phyloP scores from a whole-genome alignment of 2,329 filamentous ascomycete genomes.

The Metarhizium sp. region DNA sequence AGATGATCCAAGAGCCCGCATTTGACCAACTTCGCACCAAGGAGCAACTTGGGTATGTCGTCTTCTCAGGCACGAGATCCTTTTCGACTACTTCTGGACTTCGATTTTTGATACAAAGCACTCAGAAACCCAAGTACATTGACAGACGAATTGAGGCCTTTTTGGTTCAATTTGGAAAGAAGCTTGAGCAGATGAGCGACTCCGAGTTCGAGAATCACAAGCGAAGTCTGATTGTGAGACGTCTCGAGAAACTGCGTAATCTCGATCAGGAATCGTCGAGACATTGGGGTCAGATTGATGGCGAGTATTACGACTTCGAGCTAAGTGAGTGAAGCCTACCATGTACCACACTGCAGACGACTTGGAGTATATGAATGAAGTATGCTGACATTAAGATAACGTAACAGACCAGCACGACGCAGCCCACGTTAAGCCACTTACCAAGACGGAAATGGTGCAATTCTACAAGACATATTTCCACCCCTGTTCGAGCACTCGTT shows the following conservation, averaged over 20 bases:
- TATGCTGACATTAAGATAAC: not conserved
- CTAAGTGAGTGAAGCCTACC: constrained; percentile 48
- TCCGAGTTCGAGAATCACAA: constrained; percentile 86
- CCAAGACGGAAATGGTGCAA: constrained; percentile 67
- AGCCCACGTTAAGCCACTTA: constrained; percentile 60
- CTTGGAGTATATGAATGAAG: not conserved
- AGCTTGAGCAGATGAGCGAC: constrained; percentile 66
- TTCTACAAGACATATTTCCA: constrained; percentile 73
- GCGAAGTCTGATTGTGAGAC: constrained; percentile 75
- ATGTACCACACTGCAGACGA: not conserved
- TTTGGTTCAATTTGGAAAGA: constrained; percentile 56
- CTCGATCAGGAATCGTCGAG: constrained; percentile 73
- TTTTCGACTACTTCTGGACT: constrained; percentile 75
- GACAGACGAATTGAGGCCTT: constrained; percentile 85
- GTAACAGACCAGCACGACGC: constrained; percentile 63
- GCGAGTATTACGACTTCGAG: constrained; percentile 84
- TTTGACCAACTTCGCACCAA: constrained; percentile 95
- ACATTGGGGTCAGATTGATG: constrained; percentile 78
- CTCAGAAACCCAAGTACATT: constrained; percentile 73
- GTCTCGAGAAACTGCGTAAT: constrained; percentile 88
- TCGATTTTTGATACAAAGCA: constrained; percentile 87
- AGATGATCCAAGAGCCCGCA: constrained; percentile 85
- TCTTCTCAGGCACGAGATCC: constrained; percentile 69
- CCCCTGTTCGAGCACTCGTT: constrained; percentile 60
- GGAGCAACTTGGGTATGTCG: constrained; percentile 94